phyloP scores from a whole-genome alignment of 192 early-diverging fungal species.

The Gryganskiella cystojenkinii region DNA sequence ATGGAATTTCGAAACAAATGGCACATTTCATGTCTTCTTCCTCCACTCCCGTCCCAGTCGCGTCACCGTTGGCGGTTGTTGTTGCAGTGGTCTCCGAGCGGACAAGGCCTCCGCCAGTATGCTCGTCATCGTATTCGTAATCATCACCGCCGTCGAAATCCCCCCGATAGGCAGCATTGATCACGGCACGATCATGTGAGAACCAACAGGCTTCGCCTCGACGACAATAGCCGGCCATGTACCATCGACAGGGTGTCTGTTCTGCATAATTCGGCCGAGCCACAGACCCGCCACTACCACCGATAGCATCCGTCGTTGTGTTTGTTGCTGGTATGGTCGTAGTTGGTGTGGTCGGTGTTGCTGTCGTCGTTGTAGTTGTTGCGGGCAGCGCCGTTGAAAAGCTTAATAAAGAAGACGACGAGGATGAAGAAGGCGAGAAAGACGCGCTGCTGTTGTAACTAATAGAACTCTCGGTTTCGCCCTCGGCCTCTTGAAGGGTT shows the following conservation, averaged over 20 bases:
- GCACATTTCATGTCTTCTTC: constrained; percentile 36
- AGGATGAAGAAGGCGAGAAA: background rate
- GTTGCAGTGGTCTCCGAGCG: background rate
- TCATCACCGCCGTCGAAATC: background rate
- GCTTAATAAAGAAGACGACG: background rate
- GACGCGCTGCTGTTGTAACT: background rate
- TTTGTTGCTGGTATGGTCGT: too few relatives aligned
- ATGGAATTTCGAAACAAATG: constrained; percentile 40
- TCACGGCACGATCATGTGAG: constrained; percentile 32
- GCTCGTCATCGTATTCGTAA: constrained; percentile 13
- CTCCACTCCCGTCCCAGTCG: background rate
- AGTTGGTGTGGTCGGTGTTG: background rate
- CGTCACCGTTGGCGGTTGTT: background rate
- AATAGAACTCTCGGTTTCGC: too few relatives aligned
- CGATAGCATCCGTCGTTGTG: too few relatives aligned
- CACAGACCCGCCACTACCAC: too few relatives aligned
- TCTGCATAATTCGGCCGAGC: constrained; percentile 26
- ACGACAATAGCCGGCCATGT: constrained; percentile 46
- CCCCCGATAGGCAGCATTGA: background rate
- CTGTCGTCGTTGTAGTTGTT: background rate
- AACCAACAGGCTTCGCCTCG: constrained; percentile 47
- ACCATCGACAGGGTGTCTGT: constrained; percentile 32
- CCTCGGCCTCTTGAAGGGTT: background rate
- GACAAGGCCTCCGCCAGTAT: too few relatives aligned
- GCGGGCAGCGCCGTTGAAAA: background rate